A percentile compares a stretch with the other conserved stretches of the same genome.
Evolutionary conservation across 2,329 filamentous ascomycete species (phyloP).

Genomic region (Ophiostoma tasmaniense): DNA sequence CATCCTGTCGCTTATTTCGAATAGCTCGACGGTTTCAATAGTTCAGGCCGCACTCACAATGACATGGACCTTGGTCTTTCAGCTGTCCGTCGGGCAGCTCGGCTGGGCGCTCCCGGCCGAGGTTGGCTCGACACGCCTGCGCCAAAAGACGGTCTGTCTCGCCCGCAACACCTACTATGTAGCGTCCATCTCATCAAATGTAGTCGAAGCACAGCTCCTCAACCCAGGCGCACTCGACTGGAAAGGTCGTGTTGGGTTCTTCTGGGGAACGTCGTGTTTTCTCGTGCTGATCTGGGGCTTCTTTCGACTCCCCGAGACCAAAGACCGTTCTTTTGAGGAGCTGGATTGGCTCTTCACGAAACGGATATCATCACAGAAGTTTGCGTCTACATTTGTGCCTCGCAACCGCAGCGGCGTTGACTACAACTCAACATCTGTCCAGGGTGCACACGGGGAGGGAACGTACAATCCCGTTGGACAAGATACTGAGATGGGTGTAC

Average conservation of each 20-base stretch:
- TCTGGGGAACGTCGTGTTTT: slow-evolving; percentile 38
- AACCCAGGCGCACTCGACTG: slow-evolving; percentile 37
- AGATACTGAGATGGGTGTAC: not conserved
- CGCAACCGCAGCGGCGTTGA: not conserved
- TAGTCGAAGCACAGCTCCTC: slow-evolving; percentile 29
- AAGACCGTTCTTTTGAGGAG: slow-evolving; percentile 44
- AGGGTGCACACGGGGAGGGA: not conserved
- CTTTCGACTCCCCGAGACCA: slow-evolving; percentile 42
- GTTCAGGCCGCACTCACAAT: slow-evolving; percentile 17
- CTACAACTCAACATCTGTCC: not conserved
- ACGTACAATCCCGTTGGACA: not conserved
- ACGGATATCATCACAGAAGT: slow-evolving; percentile 31
- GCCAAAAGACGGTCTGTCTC: slow-evolving; percentile 28
- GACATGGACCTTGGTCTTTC: slow-evolving; percentile 24
- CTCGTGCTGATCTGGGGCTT: slow-evolving; percentile 42
- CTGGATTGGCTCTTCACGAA: slow-evolving; percentile 47
- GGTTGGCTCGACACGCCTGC: slow-evolving; percentile 29
- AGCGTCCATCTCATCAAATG: slow-evolving; percentile 23
- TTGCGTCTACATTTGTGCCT: slow-evolving; percentile 8
- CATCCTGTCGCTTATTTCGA: slow-evolving; percentile 17
- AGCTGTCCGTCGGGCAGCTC: slow-evolving; percentile 32
- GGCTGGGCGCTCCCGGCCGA: slow-evolving; percentile 30
- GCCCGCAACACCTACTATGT: slow-evolving; percentile 27
- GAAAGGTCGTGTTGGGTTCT: slow-evolving; percentile 40
- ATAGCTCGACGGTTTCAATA: slow-evolving; percentile 2